Evolutionary conservation across 192 early-diverging fungal species (phyloP).

Genomic region (Backusella circina): DNA sequence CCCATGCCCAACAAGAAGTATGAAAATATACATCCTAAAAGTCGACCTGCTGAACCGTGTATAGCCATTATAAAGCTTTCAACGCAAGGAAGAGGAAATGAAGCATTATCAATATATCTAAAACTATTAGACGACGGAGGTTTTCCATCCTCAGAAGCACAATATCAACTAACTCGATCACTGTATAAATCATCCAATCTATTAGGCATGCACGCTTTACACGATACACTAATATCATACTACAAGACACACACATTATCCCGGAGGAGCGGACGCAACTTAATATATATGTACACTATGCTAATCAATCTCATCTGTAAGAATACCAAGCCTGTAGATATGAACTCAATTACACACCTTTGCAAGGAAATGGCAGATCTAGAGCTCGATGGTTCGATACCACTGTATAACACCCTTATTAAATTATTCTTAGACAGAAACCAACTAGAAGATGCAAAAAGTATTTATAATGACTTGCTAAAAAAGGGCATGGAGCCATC

Average conservation of each 20-base stretch:
- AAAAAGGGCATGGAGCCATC: background rate
- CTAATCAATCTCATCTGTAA: constrained; percentile 8
- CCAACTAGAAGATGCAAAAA: background rate
- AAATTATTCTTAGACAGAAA: background rate
- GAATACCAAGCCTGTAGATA: constrained; percentile 5
- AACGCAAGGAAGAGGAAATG: background rate
- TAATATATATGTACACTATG: constrained; percentile 19
- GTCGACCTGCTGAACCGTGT: constrained; percentile 1
- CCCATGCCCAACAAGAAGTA: background rate
- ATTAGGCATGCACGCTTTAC: constrained; percentile 8
- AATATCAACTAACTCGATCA: constrained; percentile 5
- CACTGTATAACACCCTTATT: constrained; percentile 9
- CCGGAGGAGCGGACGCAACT: background rate
- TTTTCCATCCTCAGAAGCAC: constrained; percentile 12
- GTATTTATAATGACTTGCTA: background rate
- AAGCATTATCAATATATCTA: background rate
- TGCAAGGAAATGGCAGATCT: constrained; percentile 5
- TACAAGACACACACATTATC: background rate
- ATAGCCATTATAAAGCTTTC: background rate
- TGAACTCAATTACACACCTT: background rate
- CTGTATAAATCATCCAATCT: background rate
- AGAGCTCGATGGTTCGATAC: background rate
- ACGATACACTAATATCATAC: background rate
- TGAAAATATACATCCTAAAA: background rate
- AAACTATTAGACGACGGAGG: background rate